phyloP scores from a whole-genome alignment of 2,329 filamentous ascomycete species.

The Trichoderma sp. region DNA sequence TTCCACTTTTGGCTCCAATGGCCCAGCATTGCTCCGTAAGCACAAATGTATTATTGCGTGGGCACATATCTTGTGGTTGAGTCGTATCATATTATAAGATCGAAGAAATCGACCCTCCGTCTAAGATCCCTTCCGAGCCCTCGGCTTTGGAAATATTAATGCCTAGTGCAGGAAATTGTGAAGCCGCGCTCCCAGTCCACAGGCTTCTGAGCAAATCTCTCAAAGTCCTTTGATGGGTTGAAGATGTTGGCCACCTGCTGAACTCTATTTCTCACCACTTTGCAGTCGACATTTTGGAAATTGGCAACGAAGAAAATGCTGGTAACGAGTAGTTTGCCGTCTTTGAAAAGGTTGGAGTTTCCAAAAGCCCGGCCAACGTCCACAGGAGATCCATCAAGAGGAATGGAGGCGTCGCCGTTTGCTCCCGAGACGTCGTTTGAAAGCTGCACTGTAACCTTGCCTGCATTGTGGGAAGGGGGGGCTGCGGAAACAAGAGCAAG shows the following conservation, averaged over 20 bases:
- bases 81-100: not conserved
- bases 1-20: not conserved
- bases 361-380: conserved; percentile 9
- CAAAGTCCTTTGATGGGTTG: not conserved
- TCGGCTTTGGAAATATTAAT: not conserved
- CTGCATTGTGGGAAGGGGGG: not conserved
- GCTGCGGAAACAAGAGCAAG: conserved; percentile 13
- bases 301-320: conserved; percentile 6
- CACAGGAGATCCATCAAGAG: not conserved
- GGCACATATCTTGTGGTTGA: not conserved
- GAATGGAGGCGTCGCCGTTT: conserved; percentile 15
- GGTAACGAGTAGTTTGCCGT: conserved; percentile 19
- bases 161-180: not conserved
- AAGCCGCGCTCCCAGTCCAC: conserved; percentile 9
- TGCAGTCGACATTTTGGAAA: conserved; percentile 1
- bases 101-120: not conserved
- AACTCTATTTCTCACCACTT: not conserved
- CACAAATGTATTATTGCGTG: not conserved
- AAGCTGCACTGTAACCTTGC: conserved; percentile 11
- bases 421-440: conserved; percentile 15
- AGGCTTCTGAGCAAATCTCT: conserved; percentile 9
- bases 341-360: not conserved
- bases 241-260: not conserved
- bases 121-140: not conserved
- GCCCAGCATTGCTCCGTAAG: not conserved